Conservation (phyloP, 352 stramenopile species). For the Elongisporangium anandrum region DNA sequence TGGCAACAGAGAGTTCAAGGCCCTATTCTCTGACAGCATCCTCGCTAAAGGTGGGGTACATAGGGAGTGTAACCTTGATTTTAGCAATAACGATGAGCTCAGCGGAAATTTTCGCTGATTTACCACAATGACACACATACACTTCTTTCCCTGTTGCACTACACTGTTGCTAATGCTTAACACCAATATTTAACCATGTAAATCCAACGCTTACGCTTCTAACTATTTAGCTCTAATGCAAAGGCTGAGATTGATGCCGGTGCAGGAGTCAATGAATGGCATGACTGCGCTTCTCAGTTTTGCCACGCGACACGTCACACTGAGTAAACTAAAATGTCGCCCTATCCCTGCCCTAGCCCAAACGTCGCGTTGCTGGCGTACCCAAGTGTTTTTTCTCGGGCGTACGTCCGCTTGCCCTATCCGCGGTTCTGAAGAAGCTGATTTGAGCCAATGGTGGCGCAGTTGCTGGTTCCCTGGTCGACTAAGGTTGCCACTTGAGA, state of each 20-base stretch:
- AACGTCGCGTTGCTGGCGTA: background rate
- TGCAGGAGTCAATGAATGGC: background rate
- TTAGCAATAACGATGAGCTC: background rate
- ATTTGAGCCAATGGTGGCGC: background rate
- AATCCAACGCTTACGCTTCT: background rate
- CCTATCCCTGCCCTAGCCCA: background rate
- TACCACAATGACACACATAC: background rate
- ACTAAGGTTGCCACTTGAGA: background rate
- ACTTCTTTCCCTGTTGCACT: background rate
- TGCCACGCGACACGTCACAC: background rate
- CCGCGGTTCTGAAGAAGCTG: background rate
- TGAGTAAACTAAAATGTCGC: background rate
- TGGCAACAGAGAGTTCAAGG: background rate
- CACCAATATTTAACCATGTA: background rate
- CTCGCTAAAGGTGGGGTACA: background rate
- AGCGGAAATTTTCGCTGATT: background rate
- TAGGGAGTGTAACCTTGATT: background rate
- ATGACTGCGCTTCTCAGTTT: background rate
- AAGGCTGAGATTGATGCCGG: background rate
- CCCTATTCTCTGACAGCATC: background rate
- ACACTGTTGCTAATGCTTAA: background rate
- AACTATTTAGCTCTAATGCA: background rate
- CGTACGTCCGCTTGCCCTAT: background rate
- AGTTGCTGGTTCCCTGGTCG: background rate
- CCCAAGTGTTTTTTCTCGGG: background rate